Evolutionary conservation across 148 eudicot genomes (phyloP), one percentile per base, ranked within the genome.

Genomic region (Gaultheria prostrata): DNA sequence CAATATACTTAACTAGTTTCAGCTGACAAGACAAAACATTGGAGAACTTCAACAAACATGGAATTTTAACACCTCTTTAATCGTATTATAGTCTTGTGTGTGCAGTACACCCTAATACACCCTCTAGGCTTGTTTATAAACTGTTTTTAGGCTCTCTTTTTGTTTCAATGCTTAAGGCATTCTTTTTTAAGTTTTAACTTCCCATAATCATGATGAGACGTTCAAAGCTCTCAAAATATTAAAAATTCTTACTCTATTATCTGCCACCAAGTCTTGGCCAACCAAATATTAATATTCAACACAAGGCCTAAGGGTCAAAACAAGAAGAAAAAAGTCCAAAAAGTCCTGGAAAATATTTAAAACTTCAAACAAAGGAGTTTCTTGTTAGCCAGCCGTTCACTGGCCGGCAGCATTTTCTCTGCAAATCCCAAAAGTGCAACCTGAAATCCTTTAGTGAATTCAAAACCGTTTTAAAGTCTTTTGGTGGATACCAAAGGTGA

Each of bases 231-330:
- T 35, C 39, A n/a, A n/a, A 28, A 48, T 24, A 6, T 28, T 65
- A 63, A 15, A 61, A n/a, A 28, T 73, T 76, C 13, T 45, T 61
- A 53, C 26, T 45, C 21, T 2, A 21, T 79, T 48, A 12, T 39
- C 73, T 5, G 20, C 30, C 82, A 80, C 53, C 56, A 50, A 65
- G 74, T 63, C 73, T 61, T 65, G 57, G 54, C 39, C 39, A 46
- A 8, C 14, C 45, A 63, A n/a, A 78, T 59, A 59, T 3, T 24
- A 10, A 65, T 45, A 63, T 80, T 56, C 75, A 63, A 24, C 33
- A 26, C 45, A 30, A 80, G 6, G 72, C 15, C n/a, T 2, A 63
- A 14, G 43, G 43, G 6, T 39, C 43, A 39, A 11, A 24, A 46
- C 45, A n/a, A 20, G 15, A 76, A 76, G 32, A 48, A 79, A 28